A percentile compares a stretch with the other conserved stretches of the same genome.
These are phyloP conservation scores for Ganoderma leucocontextum DNA, from an alignment of 1,284 basidiomycete genomes.

Conservation along the genomic window DNA sequence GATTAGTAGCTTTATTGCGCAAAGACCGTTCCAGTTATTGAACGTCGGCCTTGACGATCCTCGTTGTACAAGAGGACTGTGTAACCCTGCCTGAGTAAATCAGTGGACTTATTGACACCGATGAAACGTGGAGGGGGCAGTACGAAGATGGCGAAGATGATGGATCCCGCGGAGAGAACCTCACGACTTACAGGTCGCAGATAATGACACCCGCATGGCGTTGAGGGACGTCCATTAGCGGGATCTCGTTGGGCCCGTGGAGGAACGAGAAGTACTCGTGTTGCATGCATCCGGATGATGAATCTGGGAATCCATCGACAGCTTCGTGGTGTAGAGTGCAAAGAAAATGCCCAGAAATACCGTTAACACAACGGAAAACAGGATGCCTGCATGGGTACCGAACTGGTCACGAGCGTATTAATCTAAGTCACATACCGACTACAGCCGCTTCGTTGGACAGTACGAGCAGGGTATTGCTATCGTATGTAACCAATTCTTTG, in stretches of 20 bases:
- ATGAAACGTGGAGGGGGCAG: conserved; percentile 42
- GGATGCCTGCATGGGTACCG: conserved; percentile 48
- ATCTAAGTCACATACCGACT: conserved; percentile 48
- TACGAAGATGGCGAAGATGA: conserved; percentile 60
- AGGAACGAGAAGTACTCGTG: conserved; percentile 46
- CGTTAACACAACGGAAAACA: conserved; percentile 62
- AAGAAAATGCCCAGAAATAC: conserved; percentile 61
- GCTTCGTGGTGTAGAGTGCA: conserved; percentile 59
- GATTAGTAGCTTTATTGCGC: conserved; percentile 51
- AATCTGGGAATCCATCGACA: conserved; percentile 63
- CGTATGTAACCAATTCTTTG: too few species aligned
- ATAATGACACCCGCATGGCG: conserved; percentile 64
- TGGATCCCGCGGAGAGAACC: conserved; percentile 54
- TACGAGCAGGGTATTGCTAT: neutral
- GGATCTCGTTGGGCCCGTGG: neutral
- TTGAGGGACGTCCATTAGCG: conserved; percentile 27
- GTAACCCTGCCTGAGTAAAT: conserved; percentile 48
- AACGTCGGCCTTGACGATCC: conserved; percentile 51
- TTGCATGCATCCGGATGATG: conserved; percentile 61
- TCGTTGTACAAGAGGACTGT: conserved; percentile 58
- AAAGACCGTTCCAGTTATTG: conserved; percentile 54
- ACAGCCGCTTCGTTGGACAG: conserved; percentile 61
- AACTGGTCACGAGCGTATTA: neutral
- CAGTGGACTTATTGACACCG: neutral
- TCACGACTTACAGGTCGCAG: conserved; percentile 58